Percentiles rank a stretch among this genome's conserved stretches.
phyloP scores from a whole-genome alignment of 2,329 filamentous ascomycete species.

The Cordyceps cateniannulata region DNA sequence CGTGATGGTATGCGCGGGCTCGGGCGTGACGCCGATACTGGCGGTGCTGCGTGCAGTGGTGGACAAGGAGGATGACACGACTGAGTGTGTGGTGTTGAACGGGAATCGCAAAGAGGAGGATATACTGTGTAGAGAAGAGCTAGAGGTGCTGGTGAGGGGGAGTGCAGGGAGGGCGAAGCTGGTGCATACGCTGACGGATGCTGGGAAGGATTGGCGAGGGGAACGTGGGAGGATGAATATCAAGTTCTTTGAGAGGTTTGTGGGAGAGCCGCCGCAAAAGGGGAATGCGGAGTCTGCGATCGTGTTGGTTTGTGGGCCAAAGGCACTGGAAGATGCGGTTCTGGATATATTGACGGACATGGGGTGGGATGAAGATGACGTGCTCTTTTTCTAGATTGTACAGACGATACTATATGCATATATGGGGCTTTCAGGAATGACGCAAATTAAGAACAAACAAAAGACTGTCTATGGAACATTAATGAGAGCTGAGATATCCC shows the following conservation, averaged over 20 bases:
- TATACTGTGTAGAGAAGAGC: constrained; percentile 47
- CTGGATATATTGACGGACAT: constrained; percentile 42
- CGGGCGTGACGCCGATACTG: constrained; percentile 88
- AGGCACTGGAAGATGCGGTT: constrained; percentile 60
- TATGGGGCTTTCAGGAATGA: no score
- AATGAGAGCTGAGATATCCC: no score
- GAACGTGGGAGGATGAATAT: neutral
- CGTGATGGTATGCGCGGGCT: constrained; percentile 82
- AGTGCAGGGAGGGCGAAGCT: neutral
- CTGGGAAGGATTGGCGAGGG: neutral
- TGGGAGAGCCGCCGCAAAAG: neutral
- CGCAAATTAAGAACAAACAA: neutral
- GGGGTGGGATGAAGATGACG: constrained; percentile 65
- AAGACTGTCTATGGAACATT: no score
- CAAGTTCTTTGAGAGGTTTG: neutral
- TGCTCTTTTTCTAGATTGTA: constrained; percentile 62
- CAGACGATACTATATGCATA: neutral
- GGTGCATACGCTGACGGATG: neutral
- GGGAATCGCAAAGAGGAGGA: constrained; percentile 74
- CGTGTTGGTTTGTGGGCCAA: constrained; percentile 72
- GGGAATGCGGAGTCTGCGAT: constrained; percentile 26
- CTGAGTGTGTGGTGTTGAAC: constrained; percentile 65
- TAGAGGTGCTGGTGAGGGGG: neutral
- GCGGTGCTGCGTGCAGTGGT: constrained; percentile 73
- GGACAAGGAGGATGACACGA: constrained; percentile 55